Evolutionary conservation across 805 yeast genomes (phyloP), one percentile per base, ranked within the genome.

Genomic region (Wickerhamiella australiensis): DNA sequence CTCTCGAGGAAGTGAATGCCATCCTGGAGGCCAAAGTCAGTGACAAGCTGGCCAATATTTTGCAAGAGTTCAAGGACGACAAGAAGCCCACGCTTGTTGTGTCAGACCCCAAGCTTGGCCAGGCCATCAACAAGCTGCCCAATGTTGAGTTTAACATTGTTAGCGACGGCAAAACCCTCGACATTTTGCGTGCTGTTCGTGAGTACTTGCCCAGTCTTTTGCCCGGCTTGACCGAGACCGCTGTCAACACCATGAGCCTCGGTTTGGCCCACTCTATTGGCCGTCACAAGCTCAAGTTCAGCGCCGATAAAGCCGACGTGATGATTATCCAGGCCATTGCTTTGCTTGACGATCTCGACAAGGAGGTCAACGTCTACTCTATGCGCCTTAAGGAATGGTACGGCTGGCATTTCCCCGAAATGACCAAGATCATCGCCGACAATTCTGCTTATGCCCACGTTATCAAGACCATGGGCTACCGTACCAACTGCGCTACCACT

Each of bases 341-440:
- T 18, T 74, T 92, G 58, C 77, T 92, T 63, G 98, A 92, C 63
- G 96, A 92, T 64, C 77, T 92, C 61, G 98, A 92, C 73, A 92
- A 92, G 72, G 98, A 92, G 69, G 77, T 92, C 61, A 92, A 92
- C 73, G 92, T 96, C 48, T 92, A 90, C 62, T 95, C 97, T 58
- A 92, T 92, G 98, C 81, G 98, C 74, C 79, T 90, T 71, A 92
- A 90, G 73, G 98, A 92, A 73, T 92, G 98, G 98, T 92, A 92
- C 72, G 98, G 98, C 57, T 92, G 98, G 98, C 98, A 92, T 70
- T 92, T 92, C 81, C 98, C 98, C 36, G 98, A 92, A 70, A 79
- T 92, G 79, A 96, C 96, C 62, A 92, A 92, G 77, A 86, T 90
- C 67, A 84, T 92, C 60, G 80, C 82, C 58, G 98, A 90, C 71